Percentiles rank a stretch among this genome's conserved stretches.
phyloP scores from a whole-genome alignment of 1,284 basidiomycete genomes.

The Wallemia mellicola region DNA sequence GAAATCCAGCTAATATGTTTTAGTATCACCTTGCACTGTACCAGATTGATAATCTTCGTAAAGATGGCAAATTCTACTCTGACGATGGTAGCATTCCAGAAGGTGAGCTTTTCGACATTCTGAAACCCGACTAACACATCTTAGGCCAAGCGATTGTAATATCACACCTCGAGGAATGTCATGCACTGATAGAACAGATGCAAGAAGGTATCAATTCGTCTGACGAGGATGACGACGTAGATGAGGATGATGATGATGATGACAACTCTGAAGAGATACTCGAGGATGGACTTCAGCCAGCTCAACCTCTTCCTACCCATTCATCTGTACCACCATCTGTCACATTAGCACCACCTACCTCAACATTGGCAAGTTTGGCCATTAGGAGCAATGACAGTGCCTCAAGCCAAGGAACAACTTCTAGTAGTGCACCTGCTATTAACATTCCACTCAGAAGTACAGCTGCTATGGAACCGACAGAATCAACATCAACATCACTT shows the following conservation, averaged over 20 bases:
- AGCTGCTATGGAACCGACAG: not conserved
- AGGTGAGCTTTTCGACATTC: conserved; percentile 7
- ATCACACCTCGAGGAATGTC: conserved; percentile 84
- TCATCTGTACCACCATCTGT: not conserved
- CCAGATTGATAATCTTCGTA: conserved; percentile 76
- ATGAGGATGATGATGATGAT: conserved; percentile 4
- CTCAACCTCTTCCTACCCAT: not conserved
- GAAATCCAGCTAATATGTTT: not conserved
- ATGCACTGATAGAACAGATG: conserved; percentile 45
- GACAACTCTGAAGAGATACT: not conserved
- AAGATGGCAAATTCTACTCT: conserved; percentile 74
- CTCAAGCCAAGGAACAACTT: not conserved
- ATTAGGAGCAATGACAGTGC: not conserved
- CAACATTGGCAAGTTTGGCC: not conserved
- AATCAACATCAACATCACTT: not conserved
- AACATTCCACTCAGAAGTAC: not conserved
- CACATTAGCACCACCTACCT: not conserved
- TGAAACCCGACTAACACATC: conserved; percentile 25
- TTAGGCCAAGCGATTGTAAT: conserved; percentile 80
- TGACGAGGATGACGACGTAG: conserved; percentile 7
- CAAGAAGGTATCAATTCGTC: conserved; percentile 2
- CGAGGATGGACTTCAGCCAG: not conserved
- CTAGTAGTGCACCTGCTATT: not conserved
- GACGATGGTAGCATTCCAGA: conserved; percentile 16
- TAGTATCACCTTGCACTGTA: conserved; percentile 83